Conservation (phyloP, 2,329 filamentous ascomycete genomes). For the Akanthomyces dipterigenus region DNA sequence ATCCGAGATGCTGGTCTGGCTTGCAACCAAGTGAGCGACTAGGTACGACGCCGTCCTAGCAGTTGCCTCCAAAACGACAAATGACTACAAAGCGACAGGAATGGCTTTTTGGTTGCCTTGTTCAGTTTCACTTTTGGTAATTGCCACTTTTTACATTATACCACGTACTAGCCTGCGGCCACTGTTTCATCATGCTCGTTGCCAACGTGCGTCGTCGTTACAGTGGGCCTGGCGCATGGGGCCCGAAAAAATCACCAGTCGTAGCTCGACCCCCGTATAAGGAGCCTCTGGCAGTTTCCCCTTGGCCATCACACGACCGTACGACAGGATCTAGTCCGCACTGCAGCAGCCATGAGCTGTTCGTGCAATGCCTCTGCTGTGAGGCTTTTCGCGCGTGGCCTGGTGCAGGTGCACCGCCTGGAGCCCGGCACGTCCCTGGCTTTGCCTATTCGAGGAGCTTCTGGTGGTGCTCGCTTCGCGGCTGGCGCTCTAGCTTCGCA, state of each 20-base stretch:
- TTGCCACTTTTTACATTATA: too few relatives aligned
- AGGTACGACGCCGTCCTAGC: too few relatives aligned
- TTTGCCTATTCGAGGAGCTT: background rate
- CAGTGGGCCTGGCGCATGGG: background rate
- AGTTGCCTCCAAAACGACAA: too few relatives aligned
- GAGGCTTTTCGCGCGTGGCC: constrained; percentile 41
- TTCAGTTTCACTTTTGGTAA: too few relatives aligned
- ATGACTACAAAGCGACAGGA: too few relatives aligned
- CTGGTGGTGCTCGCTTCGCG: background rate
- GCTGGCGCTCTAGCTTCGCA: background rate
- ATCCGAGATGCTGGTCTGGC: too few relatives aligned
- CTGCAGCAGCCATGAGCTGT: constrained; percentile 37
- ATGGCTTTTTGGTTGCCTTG: too few relatives aligned
- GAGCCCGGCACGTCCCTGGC: constrained; percentile 15
- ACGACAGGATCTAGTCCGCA: background rate
- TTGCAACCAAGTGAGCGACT: too few relatives aligned
- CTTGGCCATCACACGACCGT: constrained; percentile 8
- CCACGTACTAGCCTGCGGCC: too few relatives aligned
- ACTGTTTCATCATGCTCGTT: too few relatives aligned
- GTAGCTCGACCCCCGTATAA: background rate
- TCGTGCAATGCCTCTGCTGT: constrained; percentile 39
- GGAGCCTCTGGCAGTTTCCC: background rate
- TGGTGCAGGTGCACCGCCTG: constrained; percentile 33
- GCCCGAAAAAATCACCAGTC: background rate
- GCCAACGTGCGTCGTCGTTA: background rate